Percentiles rank a stretch among this genome's conserved stretches.
Evolutionary conservation across 176 grass and related monocot species (phyloP).

Genomic region (Poa annua): DNA sequence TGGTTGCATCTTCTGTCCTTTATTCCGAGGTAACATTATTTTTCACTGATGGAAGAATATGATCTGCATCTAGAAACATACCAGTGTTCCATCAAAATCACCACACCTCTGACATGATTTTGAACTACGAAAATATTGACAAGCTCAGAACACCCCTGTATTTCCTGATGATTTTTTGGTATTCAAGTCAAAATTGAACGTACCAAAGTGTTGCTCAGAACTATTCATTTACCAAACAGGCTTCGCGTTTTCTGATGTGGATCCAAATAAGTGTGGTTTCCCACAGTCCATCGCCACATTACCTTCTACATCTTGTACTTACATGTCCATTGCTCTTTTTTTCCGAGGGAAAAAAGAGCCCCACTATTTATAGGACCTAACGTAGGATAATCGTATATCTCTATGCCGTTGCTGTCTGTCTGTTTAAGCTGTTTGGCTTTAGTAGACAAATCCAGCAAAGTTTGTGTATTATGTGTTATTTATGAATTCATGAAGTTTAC

Average conservation of each 20-base stretch:
- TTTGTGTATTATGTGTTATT: constrained; percentile 33
- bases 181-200: neutral
- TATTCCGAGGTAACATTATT: constrained; percentile 86
- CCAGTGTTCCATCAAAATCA: constrained; percentile 21
- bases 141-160: neutral
- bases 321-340: neutral
- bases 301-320: neutral
- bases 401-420: constrained; percentile 26
- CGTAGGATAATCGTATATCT: neutral
- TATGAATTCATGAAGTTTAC: constrained; percentile 46
- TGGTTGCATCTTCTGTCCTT: constrained; percentile 90
- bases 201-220: neutral
- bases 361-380: neutral
- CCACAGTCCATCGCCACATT: neutral
- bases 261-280: neutral
- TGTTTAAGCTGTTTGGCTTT: constrained; percentile 29
- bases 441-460: constrained; percentile 33
- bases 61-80: constrained; percentile 33
- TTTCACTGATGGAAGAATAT: constrained; percentile 29
- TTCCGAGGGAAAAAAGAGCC: neutral
- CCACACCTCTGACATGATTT: neutral
- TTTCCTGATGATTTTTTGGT: neutral
- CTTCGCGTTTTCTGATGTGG: neutral
- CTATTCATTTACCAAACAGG: neutral
- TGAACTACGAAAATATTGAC: neutral